Base-by-base conservation (phyloP, 2,329 filamentous ascomycete genomes). In the Apiospora marii region DNA sequence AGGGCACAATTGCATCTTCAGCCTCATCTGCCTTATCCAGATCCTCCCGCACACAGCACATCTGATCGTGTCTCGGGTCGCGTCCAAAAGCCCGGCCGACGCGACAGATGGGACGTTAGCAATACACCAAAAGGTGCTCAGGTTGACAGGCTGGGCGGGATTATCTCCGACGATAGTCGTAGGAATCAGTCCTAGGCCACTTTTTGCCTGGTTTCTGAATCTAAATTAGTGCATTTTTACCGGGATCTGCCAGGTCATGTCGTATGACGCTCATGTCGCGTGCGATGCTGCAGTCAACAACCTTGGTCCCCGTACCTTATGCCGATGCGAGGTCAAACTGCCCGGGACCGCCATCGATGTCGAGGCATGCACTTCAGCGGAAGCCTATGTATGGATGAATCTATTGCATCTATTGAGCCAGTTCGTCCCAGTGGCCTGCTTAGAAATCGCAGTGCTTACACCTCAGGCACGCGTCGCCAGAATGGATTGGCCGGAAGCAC, bases 181-280 rank as follows among this genome's bases (percentile, higher is more conserved):
- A 41, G 58, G 58, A 64, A 41, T 12, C 34, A n/a, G 10, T 22
- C 5, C 14, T 8, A 64, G 34, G 22, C 30, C 58, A 64, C 22
- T 64, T 64, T 64, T 41, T n/a, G 58, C 58, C n/a, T 37, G 58
- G 22, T 4, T n/a, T 13, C 19, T 22, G 58, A 41, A 37, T 64
- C 19, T 14, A 41, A 41, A 24, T 22, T 64, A 64, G 58, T n/a
- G 58, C 34, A 41, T n/a, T 37, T 30, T 6, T 13, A 41, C 58
- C 3, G n/a, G 58, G 58, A 41, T 64, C 58, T 37, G 34, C 19
- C 58, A 41, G 58, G 30, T 41, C 16, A 64, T 64, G 58, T 64
- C 58, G 58, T 64, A 64, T 64, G 58, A 64, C 58, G 58, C 58
- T 41, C 53, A 61, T 61, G 53, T 37, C 34, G 34, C 58, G 58